phyloP scores from a whole-genome alignment of 2,329 filamentous ascomycete genomes.

The Fusarium solani-melongenae region DNA sequence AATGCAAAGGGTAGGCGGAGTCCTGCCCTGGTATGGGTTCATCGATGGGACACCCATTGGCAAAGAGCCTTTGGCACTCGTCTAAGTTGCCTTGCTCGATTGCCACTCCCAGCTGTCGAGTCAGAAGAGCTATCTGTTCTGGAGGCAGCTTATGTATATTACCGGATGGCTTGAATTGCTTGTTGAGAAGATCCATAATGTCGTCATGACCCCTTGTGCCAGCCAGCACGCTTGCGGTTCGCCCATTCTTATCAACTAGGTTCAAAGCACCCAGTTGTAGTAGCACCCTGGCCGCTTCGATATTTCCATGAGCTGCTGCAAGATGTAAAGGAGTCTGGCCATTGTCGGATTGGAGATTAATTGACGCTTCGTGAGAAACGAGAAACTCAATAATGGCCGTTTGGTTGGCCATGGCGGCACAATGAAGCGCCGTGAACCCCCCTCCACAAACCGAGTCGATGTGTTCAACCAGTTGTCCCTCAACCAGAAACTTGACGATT shows the following conservation, averaged over 20 bases:
- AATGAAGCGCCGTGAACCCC: background rate
- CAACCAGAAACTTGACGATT: background rate
- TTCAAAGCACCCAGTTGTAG: background rate
- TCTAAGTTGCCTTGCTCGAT: background rate
- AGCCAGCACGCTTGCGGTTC: background rate
- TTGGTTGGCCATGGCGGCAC: background rate
- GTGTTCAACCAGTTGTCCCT: background rate
- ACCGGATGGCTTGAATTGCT: no score
- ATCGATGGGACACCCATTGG: background rate
- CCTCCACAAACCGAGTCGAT: background rate
- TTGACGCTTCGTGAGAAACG: background rate
- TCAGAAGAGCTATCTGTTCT: background rate
- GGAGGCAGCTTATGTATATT: no score
- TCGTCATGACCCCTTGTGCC: background rate
- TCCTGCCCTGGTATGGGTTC: no score
- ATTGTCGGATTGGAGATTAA: background rate
- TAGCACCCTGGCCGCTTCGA: background rate
- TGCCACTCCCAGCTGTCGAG: background rate
- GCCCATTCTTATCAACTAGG: background rate
- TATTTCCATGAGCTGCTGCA: background rate
- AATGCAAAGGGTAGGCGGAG: no score
- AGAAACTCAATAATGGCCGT: background rate
- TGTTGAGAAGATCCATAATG: no score
- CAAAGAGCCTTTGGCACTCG: background rate
- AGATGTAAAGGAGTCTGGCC: background rate